Base-by-base conservation (phyloP, 169 alveolate genomes). In the Haemoproteus tartakovskyi region DNA sequence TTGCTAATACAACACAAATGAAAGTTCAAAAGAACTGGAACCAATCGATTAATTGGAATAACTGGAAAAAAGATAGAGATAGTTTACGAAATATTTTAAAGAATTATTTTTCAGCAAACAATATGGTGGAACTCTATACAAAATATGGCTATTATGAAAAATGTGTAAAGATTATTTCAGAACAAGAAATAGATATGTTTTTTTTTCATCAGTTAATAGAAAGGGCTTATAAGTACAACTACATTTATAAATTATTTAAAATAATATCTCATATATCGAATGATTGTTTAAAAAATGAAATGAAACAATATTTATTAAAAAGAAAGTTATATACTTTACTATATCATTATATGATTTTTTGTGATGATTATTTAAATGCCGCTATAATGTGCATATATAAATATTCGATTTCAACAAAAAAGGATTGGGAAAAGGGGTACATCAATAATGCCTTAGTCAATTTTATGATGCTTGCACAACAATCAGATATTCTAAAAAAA, bases 141-240 rank as follows among this genome's bases (percentile, higher is more conserved):
- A 62, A 62, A 24, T 30, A 52, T 26, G 63, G 50, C 18, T 24
- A 48, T 26, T 1, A n/a, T 52, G 50, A 33, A 12, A 11, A 16
- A 27, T 46, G 63, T 54, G 26, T 62, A 50, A 37, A 54, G 54
- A 29, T 62, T 14, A 18, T 62, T 48, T n/a, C n/a, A n/a, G n/a
- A n/a, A n/a, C n/a, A n/a, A n/a, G n/a, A n/a, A n/a, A n/a, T n/a
- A n/a, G n/a, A n/a, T n/a, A n/a, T n/a, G n/a, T n/a, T n/a, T n/a
- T n/a, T n/a, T n/a, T n/a, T n/a, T n/a, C n/a, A n/a, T n/a, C n/a
- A n/a, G n/a, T n/a, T n/a, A n/a, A n/a, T 62, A 43, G 33, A 62
- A 54, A 18, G 80, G 80, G 80, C 80, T 3, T 33, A 54, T 41
- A 48, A 52, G 12, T 52, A 62, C 63, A 62, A 62, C 45, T 62